Percentiles rank a stretch among this genome's conserved stretches.
Conservation (phyloP, 2,329 filamentous ascomycete species). For the Colletotrichum chlorophyti region DNA sequence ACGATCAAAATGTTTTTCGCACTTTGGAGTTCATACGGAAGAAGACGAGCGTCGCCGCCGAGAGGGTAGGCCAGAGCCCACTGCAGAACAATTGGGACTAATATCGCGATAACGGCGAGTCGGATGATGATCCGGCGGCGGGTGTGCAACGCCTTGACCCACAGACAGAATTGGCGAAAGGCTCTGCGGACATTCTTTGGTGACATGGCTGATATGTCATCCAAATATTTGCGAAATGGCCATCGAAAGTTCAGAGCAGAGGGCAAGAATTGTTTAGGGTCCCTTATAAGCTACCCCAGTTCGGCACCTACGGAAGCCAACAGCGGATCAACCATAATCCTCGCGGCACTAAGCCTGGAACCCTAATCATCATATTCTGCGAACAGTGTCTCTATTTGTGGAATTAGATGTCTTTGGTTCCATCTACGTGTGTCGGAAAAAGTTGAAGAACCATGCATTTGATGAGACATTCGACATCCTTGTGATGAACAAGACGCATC, state of each 20-base stretch:
- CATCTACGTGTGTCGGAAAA: no score
- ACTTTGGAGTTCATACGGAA: constrained; percentile 40
- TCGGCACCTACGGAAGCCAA: no score
- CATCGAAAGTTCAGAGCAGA: no score
- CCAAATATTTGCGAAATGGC: not conserved
- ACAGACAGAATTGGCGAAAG: not conserved
- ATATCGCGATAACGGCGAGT: not conserved
- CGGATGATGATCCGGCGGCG: not conserved
- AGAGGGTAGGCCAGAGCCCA: constrained; percentile 43
- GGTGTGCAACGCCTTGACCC: not conserved
- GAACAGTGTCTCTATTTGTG: no score
- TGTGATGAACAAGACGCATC: no score
- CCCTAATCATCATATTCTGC: no score
- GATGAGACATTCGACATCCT: no score
- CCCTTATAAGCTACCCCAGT: no score
- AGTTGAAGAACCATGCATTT: no score
- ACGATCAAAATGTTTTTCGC: constrained; percentile 45
- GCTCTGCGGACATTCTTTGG: not conserved
- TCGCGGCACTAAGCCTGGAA: not conserved
- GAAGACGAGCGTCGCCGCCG: constrained; percentile 42
- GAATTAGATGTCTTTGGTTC: no score
- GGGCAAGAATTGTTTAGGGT: no score
- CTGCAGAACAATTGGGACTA: constrained; percentile 41
- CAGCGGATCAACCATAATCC: no score
- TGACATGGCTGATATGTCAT: not conserved